These are phyloP conservation scores for Senna tora DNA, from an alignment of 306 rosid species.

Conservation along the genomic window DNA sequence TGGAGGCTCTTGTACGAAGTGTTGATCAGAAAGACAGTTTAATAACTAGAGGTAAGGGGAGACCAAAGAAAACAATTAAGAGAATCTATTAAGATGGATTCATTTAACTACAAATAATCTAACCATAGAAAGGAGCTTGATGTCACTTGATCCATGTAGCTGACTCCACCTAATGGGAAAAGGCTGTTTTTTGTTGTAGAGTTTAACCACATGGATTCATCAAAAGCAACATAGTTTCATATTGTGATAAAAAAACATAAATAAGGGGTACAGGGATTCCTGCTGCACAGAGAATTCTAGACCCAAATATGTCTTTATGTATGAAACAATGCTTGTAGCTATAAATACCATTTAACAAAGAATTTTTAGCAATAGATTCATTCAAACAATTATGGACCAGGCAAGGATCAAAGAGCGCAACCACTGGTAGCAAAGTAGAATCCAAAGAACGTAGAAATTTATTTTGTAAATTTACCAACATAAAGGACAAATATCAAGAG, in stretches of 20 bases:
- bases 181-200: too few species aligned
- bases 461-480: slow-evolving; percentile 2
- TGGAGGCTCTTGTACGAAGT: too few species aligned
- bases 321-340: neutral
- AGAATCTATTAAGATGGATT: too few species aligned
- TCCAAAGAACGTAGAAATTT: neutral
- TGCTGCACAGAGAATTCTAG: neutral
- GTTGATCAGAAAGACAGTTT: too few species aligned
- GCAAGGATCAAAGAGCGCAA: slow-evolving; percentile 4
- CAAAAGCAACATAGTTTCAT: neutral
- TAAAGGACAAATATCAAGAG: slow-evolving; percentile 4
- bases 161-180: too few species aligned
- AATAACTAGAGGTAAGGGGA: too few species aligned
- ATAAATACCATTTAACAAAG: neutral
- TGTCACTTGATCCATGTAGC: too few species aligned
- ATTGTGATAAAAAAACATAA: neutral
- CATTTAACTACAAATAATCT: too few species aligned
- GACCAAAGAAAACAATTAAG: too few species aligned
- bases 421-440: neutral
- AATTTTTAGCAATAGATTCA: slow-evolving; percentile 17
- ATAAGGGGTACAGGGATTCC: neutral
- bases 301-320: neutral
- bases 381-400: neutral
- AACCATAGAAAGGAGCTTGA: too few species aligned
- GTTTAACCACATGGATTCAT: neutral